Percentiles rank a stretch among this genome's conserved stretches.
phyloP scores from a whole-genome alignment of 257 asterid genomes.

The Lycium barbarum region DNA sequence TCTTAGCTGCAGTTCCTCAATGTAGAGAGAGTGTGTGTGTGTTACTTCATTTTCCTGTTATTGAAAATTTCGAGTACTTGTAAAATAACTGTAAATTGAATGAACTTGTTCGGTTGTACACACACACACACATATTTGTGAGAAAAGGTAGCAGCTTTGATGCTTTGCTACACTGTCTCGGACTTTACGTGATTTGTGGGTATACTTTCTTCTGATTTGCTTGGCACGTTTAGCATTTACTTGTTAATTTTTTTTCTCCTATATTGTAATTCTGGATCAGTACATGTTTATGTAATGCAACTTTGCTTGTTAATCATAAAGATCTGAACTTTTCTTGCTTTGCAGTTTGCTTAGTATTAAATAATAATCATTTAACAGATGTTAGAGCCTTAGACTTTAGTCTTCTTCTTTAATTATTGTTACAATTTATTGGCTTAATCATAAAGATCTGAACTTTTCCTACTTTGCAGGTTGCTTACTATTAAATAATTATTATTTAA shows the following conservation, averaged over 20 bases:
- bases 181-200: background rate
- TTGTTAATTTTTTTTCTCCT: background rate
- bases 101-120: background rate
- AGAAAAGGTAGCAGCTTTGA: background rate
- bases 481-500: background rate
- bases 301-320: background rate
- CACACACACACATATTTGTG: background rate
- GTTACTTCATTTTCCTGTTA: background rate
- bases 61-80: background rate
- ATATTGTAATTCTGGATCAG: background rate
- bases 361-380: background rate
- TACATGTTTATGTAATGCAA: background rate
- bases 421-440: background rate
- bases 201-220: background rate
- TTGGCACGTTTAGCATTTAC: background rate
- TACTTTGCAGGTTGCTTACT: background rate
- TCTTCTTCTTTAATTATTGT: constrained; percentile 27
- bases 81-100: background rate
- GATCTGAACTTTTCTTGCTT: background rate
- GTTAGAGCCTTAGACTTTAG: background rate
- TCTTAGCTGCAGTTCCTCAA: background rate
- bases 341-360: background rate
- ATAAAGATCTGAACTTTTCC: background rate
- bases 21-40: no score
- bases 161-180: background rate